These are phyloP conservation scores for Phellinidium pouzarii DNA, from an alignment of 1,284 basidiomycete species.

Conservation along the genomic window DNA sequence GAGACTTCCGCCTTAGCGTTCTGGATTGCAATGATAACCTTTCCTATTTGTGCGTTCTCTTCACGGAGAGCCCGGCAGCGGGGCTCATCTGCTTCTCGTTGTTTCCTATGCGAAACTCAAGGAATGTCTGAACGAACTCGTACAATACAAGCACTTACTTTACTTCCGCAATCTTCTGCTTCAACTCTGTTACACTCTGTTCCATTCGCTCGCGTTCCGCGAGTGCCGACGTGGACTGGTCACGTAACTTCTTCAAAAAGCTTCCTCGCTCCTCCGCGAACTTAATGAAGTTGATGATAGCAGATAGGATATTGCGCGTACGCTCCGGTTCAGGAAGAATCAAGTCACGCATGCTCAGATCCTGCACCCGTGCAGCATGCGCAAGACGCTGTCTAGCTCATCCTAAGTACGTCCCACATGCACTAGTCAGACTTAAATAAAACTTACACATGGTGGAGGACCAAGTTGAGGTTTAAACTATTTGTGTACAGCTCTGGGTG, in stretches of 20 bases:
- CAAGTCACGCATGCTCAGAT: slow-evolving; percentile 74
- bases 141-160: slow-evolving; percentile 42
- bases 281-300: slow-evolving; percentile 89
- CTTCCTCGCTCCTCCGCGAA: slow-evolving; percentile 71
- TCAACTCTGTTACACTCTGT: slow-evolving; percentile 44
- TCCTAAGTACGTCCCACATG: background rate
- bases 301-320: slow-evolving; percentile 70
- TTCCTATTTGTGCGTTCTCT: slow-evolving; percentile 57
- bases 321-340: slow-evolving; percentile 65
- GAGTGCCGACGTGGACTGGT: slow-evolving; percentile 48
- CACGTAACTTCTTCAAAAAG: slow-evolving; percentile 53
- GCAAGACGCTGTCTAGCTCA: slow-evolving; percentile 55
- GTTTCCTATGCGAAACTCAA: slow-evolving; percentile 38
- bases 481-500: slow-evolving; percentile 61
- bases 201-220: slow-evolving; percentile 49
- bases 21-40: slow-evolving; percentile 60
- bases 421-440: slow-evolving; percentile 1
- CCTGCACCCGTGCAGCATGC: slow-evolving; percentile 63
- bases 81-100: slow-evolving; percentile 66
- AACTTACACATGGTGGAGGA: slow-evolving; percentile 60
- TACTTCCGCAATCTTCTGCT: slow-evolving; percentile 49
- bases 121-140: background rate
- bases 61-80: slow-evolving; percentile 51
- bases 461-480: slow-evolving; percentile 51
- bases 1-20: slow-evolving; percentile 53